Evolutionary conservation across 78 protist species (phyloP).

Genomic region (Dictyostelium purpureum): DNA sequence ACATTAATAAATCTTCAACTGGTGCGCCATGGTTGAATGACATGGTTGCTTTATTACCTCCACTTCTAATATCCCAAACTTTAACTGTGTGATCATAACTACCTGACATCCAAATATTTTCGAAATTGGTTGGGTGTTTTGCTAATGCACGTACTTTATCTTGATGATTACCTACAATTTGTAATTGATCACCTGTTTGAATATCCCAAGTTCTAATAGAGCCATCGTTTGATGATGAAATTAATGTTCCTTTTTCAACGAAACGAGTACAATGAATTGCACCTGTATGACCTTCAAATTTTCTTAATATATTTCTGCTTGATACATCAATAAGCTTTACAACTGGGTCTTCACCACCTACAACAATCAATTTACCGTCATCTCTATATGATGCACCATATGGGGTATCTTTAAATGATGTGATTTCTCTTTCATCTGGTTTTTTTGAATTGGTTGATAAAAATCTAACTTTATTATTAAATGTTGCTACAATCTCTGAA

Average conservation of each 20-base stretch:
- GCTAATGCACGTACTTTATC: constrained; percentile 37
- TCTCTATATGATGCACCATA: constrained; percentile 20
- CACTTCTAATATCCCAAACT: constrained; percentile 41
- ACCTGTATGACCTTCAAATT: constrained; percentile 52
- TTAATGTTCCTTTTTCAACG: constrained; percentile 3
- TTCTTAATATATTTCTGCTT: neutral
- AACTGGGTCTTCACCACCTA: constrained; percentile 37
- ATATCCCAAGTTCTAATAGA: constrained; percentile 49
- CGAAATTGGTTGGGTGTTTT: neutral
- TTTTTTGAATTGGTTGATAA: neutral
- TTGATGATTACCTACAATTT: constrained; percentile 12
- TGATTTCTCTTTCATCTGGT: neutral
- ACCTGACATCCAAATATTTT: constrained; percentile 33
- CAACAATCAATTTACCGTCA: constrained; percentile 18
- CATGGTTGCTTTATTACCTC: neutral
- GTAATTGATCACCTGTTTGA: constrained; percentile 16
- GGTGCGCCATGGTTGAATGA: constrained; percentile 61
- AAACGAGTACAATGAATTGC: constrained; percentile 14
- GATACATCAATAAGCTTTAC: constrained; percentile 8
- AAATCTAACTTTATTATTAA: constrained; percentile 12
- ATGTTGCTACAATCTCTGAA: neutral
- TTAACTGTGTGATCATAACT: constrained; percentile 53
- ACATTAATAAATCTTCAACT: constrained; percentile 36
- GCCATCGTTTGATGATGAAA: constrained; percentile 38
- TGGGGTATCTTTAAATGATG: neutral